These are phyloP conservation scores for Umbelopsis vinacea DNA, from an alignment of 192 early-diverging fungal species.

Conservation along the genomic window DNA sequence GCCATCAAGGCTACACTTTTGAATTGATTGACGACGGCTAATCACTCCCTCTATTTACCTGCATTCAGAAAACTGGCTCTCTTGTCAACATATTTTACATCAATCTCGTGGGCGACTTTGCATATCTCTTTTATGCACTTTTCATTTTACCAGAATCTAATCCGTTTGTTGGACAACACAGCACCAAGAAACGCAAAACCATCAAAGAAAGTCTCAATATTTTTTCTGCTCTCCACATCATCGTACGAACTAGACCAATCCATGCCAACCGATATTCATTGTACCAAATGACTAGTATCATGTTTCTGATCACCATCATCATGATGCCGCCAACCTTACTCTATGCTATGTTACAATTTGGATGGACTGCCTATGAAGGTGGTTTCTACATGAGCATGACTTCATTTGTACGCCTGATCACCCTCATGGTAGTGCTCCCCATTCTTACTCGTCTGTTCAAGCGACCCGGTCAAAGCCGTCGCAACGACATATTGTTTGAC, in stretches of 20 bases:
- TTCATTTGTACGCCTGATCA: slow-evolving; percentile 30
- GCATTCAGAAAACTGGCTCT: slow-evolving; percentile 16
- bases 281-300: slow-evolving; percentile 22
- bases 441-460: slow-evolving; percentile 36
- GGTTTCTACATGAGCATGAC: slow-evolving; percentile 40
- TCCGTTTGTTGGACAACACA: neutral
- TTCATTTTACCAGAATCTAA: slow-evolving; percentile 43
- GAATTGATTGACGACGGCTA: neutral
- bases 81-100: slow-evolving; percentile 18
- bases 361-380: slow-evolving; percentile 52
- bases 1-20: neutral
- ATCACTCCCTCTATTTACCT: neutral
- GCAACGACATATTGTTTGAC: slow-evolving; percentile 38
- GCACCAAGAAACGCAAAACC: neutral
- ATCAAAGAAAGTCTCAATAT: slow-evolving; percentile 36
- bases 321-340: slow-evolving; percentile 34
- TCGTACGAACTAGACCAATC: slow-evolving; percentile 20
- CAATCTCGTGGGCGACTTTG: neutral
- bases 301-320: slow-evolving; percentile 27
- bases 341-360: slow-evolving; percentile 49
- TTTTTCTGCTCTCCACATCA: slow-evolving; percentile 34
- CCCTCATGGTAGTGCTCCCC: slow-evolving; percentile 43
- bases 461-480: slow-evolving; percentile 10
- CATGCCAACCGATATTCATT: slow-evolving; percentile 29
- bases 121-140: slow-evolving; percentile 12